These are phyloP conservation scores for Biancaea sappan DNA, from an alignment of 306 rosid genomes.

Conservation along the genomic window DNA sequence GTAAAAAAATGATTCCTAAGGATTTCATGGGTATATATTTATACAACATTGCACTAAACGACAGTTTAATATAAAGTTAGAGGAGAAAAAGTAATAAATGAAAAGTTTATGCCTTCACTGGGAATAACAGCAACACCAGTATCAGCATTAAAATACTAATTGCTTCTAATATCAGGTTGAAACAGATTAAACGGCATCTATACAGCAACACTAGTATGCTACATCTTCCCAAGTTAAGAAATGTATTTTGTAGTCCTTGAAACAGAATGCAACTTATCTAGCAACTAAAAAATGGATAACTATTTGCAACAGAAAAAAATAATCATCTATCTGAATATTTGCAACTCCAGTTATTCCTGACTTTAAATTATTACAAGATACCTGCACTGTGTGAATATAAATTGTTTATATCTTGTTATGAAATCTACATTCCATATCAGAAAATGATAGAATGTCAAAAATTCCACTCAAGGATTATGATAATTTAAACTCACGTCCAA, in stretches of 20 bases:
- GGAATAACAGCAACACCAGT: too few relatives aligned
- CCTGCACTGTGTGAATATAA: neutral
- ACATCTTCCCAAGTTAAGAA: neutral
- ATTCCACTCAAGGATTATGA: slow-evolving; percentile 9
- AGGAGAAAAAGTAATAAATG: neutral
- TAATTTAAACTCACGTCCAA: slow-evolving; percentile 77
- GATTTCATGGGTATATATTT: neutral
- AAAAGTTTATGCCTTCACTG: neutral
- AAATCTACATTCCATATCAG: neutral
- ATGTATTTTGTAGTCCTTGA: neutral
- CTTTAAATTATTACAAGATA: neutral
- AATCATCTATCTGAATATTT: neutral
- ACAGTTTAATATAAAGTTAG: neutral
- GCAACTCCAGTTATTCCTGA: neutral
- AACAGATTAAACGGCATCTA: neutral
- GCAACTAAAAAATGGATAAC: neutral
- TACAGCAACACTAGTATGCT: too few relatives aligned
- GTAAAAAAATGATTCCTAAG: neutral
- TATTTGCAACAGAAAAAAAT: neutral
- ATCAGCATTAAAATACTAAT: neutral
- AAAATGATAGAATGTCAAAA: neutral
- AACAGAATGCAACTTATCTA: neutral
- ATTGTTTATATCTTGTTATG: neutral
- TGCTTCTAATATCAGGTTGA: neutral
- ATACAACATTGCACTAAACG: too few relatives aligned